phyloP scores from a whole-genome alignment of 2,329 filamentous ascomycete species.

The Fusarium dimerum region DNA sequence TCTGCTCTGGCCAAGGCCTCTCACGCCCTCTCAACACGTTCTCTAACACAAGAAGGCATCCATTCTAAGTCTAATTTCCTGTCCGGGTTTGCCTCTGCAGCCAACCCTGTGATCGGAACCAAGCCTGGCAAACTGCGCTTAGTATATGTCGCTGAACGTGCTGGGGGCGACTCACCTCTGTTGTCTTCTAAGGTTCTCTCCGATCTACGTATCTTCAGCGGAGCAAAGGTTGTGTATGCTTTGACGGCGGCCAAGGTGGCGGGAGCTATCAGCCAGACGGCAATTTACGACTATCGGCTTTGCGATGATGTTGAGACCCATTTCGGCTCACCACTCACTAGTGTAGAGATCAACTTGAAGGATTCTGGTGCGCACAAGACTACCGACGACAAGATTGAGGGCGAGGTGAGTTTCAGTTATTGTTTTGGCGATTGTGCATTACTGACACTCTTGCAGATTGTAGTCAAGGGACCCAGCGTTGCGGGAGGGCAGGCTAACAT shows the following conservation, averaged over 20 bases:
- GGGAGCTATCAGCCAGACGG: conserved; percentile 84
- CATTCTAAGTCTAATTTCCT: conserved; percentile 59
- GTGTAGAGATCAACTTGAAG: conserved; percentile 74
- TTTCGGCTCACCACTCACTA: conserved; percentile 81
- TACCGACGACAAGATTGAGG: conserved; percentile 60
- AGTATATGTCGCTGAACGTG: conserved; percentile 75
- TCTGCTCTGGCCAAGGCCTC: conserved; percentile 66
- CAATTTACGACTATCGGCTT: conserved; percentile 82
- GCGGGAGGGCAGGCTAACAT: conserved; percentile 65
- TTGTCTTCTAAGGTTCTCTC: conserved; percentile 72
- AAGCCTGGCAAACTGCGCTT: conserved; percentile 76
- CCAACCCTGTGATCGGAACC: conserved; percentile 59
- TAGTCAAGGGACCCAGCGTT: conserved; percentile 73
- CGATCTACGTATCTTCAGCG: conserved; percentile 79
- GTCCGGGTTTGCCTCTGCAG: conserved; percentile 57
- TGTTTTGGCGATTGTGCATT: background rate
- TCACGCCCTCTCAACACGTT: conserved; percentile 71
- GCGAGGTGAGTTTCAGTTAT: conserved; percentile 56
- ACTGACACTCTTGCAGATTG: conserved; percentile 51
- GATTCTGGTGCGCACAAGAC: conserved; percentile 63
- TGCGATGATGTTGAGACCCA: conserved; percentile 50
- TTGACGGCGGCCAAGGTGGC: conserved; percentile 82
- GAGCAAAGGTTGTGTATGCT: conserved; percentile 81
- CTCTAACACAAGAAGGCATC: conserved; percentile 68
- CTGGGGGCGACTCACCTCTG: conserved; percentile 60